A percentile compares a stretch with the other conserved stretches of the same genome.
Evolutionary conservation across 2,329 filamentous ascomycete genomes (phyloP).

Genomic region (Phyllosticta capitalensis): DNA sequence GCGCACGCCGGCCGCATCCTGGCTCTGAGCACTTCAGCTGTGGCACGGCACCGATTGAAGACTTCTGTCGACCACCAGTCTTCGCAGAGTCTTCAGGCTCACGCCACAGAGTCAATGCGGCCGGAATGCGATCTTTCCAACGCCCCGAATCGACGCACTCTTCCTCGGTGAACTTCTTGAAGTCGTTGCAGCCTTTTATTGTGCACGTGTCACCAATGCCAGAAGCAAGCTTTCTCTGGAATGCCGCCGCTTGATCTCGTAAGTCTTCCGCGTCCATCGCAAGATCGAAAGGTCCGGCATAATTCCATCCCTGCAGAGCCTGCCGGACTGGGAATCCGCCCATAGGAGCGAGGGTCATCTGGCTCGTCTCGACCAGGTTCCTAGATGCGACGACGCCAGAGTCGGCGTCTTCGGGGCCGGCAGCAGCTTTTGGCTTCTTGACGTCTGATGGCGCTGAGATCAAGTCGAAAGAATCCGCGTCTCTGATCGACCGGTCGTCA

Average conservation of each 20-base stretch:
- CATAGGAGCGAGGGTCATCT: conserved; percentile 29
- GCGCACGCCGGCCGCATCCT: too few relatives aligned
- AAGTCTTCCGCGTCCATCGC: conserved; percentile 19
- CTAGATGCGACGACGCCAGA: conserved; percentile 20
- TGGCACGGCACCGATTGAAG: background rate
- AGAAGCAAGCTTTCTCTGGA: conserved; percentile 23
- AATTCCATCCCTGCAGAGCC: conserved; percentile 36
- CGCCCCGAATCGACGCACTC: conserved; percentile 32
- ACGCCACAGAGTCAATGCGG: conserved; percentile 17
- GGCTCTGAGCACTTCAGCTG: too few relatives aligned
- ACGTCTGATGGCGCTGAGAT: conserved; percentile 4
- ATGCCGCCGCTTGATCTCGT: conserved; percentile 20
- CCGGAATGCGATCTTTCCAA: conserved; percentile 33
- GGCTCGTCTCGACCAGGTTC: conserved; percentile 21
- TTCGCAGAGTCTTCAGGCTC: background rate
- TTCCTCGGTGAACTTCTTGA: conserved; percentile 25
- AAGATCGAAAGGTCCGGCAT: conserved; percentile 29
- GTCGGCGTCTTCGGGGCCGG: background rate
- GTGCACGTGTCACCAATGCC: conserved; percentile 16
- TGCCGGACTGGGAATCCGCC: conserved; percentile 36
- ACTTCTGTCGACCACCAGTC: background rate
- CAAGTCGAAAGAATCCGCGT: conserved; percentile 22
- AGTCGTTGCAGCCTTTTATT: conserved; percentile 21
- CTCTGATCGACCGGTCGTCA: conserved; percentile 21
- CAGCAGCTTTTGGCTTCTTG: background rate